Evolutionary conservation across 805 yeast species (phyloP).

Genomic region (Kodamaea fukazawae): DNA sequence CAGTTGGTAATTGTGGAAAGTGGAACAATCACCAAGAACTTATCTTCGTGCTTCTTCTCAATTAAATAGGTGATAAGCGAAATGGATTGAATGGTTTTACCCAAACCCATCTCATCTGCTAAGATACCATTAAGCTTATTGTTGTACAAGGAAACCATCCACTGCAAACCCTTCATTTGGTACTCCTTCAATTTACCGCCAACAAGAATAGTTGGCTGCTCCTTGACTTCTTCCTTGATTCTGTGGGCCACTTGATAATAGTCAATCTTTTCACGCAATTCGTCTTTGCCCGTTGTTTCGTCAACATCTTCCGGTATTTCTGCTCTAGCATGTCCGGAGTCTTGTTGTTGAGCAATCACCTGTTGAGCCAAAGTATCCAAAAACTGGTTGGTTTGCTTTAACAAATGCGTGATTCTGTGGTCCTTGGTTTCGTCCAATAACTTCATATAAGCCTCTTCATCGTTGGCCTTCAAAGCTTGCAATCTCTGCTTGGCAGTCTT

Average conservation of each 20-base stretch:
- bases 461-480: slow-evolving; percentile 82
- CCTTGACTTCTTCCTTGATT: slow-evolving; percentile 60
- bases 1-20: slow-evolving; percentile 81
- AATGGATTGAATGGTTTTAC: slow-evolving; percentile 73
- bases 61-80: slow-evolving; percentile 69
- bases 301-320: slow-evolving; percentile 26
- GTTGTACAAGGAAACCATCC: slow-evolving; percentile 65
- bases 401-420: slow-evolving; percentile 79
- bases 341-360: slow-evolving; percentile 71
- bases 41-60: slow-evolving; percentile 66
- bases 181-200: slow-evolving; percentile 82
- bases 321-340: slow-evolving; percentile 29
- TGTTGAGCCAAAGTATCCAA: slow-evolving; percentile 77
- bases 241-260: slow-evolving; percentile 82
- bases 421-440: slow-evolving; percentile 83
- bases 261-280: slow-evolving; percentile 63
- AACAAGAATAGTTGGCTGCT: slow-evolving; percentile 66
- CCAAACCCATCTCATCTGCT: slow-evolving; percentile 69
- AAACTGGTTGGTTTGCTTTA: slow-evolving; percentile 75
- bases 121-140: slow-evolving; percentile 61
- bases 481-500: slow-evolving; percentile 84
- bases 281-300: slow-evolving; percentile 46
- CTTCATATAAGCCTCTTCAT: slow-evolving; percentile 84
- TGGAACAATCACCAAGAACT: slow-evolving; percentile 79
- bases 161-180: slow-evolving; percentile 61